Evolutionary conservation across 305 asterid species (phyloP), one percentile per base, ranked within the genome.

Genomic region (Solanum hybrid): DNA sequence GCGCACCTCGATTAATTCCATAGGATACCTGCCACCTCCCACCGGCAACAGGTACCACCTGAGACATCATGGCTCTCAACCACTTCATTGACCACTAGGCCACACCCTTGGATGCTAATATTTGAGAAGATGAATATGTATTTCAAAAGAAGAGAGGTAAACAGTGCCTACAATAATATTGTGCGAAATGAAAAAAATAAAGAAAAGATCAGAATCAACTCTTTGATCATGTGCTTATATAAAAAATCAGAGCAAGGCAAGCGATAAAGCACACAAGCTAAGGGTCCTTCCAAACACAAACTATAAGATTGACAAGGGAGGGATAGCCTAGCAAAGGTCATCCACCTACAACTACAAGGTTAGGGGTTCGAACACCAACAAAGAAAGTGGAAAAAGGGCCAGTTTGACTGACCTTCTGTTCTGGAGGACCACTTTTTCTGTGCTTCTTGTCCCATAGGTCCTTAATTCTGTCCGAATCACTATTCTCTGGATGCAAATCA

Each of bases 391-490:
- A 13, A 19, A 19, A 45, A 45, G 29, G 27, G 75, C 42, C 29
- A 84, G 2, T 51, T 84, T 73, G 86, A 88, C 90, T 88, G 89
- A 96, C 99, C 98, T 97, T 97, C 89, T 95, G 96, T 90, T 97
- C 98, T 10, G 98, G 98, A 88, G 97, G 98, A 90, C 97, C 96
- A 90, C 93, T 89, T 88, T 90, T 92, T 89, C 88, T 95, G 36
- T 88, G 91, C 90, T 93, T 93, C 93, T 92, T 94, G 90, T 95
- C 96, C 95, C 96, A 90, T 90, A 76, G 86, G 86, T 95, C 98
- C 89, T 90, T 93, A 89, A 78, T 89, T 91, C 91, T 96, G 9
- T 90, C 91, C 85, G 95, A 93, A 79, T 86, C 89, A 81, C 92
- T 90, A 72, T 89, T 93, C 89, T 92, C 98, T 90, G 93, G 89